Conservation (phyloP, 1,139 yeast species). For the Yamadazyma trypodendri region DNA sequence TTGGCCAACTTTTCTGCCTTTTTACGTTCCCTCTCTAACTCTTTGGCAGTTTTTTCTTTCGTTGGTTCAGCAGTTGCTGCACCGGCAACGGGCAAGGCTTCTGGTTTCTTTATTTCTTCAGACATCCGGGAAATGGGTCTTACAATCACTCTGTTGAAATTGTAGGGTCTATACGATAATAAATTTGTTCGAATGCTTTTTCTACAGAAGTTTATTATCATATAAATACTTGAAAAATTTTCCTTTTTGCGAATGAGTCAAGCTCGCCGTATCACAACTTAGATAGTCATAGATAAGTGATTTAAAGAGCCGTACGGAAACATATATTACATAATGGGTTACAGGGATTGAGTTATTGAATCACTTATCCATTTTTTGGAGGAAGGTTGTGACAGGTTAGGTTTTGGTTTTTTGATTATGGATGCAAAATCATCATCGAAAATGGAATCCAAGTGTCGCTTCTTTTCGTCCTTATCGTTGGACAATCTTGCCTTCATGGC, state of each 20-base stretch:
- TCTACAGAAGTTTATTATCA: conserved; percentile 14
- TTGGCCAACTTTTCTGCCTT: conserved; percentile 97
- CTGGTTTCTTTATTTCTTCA: conserved; percentile 12
- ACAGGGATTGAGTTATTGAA: conserved; percentile 1
- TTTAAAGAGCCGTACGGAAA: too few relatives aligned
- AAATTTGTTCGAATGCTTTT: conserved; percentile 9
- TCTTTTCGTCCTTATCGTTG: conserved; percentile 12
- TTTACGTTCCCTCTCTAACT: conserved; percentile 88
- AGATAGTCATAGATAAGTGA: background rate
- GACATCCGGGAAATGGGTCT: conserved; percentile 11
- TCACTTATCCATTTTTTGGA: conserved; percentile 9
- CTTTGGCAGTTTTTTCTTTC: conserved; percentile 63
- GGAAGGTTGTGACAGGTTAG: background rate
- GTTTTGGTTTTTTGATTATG: conserved; percentile 7
- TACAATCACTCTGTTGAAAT: background rate
- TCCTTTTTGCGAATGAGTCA: conserved; percentile 9
- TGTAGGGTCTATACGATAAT: conserved; percentile 9
- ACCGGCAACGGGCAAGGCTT: conserved; percentile 2
- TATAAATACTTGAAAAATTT: conserved; percentile 10
- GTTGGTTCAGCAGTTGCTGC: conserved; percentile 19
- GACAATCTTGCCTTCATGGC: conserved; percentile 47
- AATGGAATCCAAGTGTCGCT: conserved; percentile 14
- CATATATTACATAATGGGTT: conserved; percentile 5
- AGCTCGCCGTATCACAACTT: conserved; percentile 2
- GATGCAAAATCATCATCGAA: conserved; percentile 14